Conservation (phyloP, 352 stramenopile species). For the Pythium sp. region DNA sequence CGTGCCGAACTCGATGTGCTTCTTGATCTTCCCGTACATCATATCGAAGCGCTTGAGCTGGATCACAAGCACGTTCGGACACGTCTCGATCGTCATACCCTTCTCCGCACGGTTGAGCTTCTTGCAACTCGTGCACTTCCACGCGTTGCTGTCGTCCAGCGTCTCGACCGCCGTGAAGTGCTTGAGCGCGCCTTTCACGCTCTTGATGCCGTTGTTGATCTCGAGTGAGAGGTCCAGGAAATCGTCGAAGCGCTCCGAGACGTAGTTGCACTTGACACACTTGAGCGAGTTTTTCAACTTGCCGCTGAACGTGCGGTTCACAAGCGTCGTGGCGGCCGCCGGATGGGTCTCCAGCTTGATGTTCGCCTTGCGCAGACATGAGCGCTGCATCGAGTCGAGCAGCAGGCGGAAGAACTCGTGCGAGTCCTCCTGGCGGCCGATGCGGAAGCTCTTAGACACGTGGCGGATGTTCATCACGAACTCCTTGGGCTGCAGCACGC, state of each 20-base stretch:
- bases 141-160: slow-evolving; percentile 83
- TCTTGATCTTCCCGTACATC: slow-evolving; percentile 88
- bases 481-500: slow-evolving; percentile 73
- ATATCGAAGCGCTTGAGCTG: slow-evolving; percentile 91
- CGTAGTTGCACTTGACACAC: slow-evolving; percentile 79
- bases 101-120: slow-evolving; percentile 82
- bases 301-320: slow-evolving; percentile 85
- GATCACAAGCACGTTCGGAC: slow-evolving; percentile 85
- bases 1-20: slow-evolving; percentile 74
- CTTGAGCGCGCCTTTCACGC: slow-evolving; percentile 65
- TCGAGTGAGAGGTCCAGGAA: slow-evolving; percentile 90
- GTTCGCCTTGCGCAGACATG: slow-evolving; percentile 62
- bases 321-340: slow-evolving; percentile 63
- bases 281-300: slow-evolving; percentile 82
- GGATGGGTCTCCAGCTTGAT: slow-evolving; percentile 70
- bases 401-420: slow-evolving; percentile 91
- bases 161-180: slow-evolving; percentile 84
- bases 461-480: slow-evolving; percentile 85
- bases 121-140: slow-evolving; percentile 82
- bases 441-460: slow-evolving; percentile 83
- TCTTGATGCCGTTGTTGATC: slow-evolving; percentile 72
- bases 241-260: slow-evolving; percentile 79
- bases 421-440: slow-evolving; percentile 88
- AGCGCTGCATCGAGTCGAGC: slow-evolving; percentile 84
- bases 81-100: slow-evolving; percentile 69